A percentile compares a stretch with the other conserved stretches of the same genome.
Conservation (phyloP, 345 rosid species). For the Cardamine occulta region DNA sequence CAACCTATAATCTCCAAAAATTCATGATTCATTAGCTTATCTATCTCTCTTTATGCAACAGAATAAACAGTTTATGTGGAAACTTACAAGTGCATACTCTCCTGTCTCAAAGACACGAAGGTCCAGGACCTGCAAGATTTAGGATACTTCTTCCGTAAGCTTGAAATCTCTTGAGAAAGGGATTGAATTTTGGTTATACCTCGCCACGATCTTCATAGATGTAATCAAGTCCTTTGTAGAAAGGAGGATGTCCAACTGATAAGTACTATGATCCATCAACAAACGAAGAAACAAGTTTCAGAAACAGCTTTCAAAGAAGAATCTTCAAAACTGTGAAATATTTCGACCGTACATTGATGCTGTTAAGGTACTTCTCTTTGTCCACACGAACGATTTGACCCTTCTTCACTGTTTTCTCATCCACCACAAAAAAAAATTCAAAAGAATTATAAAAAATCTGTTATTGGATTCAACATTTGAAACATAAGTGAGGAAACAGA, state of each 20-base stretch:
- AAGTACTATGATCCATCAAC: constrained; percentile 61
- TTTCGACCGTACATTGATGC: constrained; percentile 63
- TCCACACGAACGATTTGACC: constrained; percentile 98
- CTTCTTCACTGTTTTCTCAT: constrained; percentile 77
- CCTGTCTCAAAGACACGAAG: constrained; percentile 86
- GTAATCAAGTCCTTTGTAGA: constrained; percentile 92
- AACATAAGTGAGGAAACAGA: constrained; percentile 40
- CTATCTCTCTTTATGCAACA: not conserved
- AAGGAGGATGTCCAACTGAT: constrained; percentile 95
- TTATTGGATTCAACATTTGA: constrained; percentile 7
- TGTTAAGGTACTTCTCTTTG: constrained; percentile 90
- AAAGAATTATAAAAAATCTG: not conserved
- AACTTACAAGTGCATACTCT: constrained; percentile 90
- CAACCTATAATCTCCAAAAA: constrained; percentile 50
- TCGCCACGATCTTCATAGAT: constrained; percentile 95
- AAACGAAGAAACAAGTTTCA: constrained; percentile 1
- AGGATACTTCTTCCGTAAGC: not conserved
- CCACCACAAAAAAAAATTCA: not conserved
- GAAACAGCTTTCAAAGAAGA: not conserved
- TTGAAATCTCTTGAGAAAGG: not conserved
- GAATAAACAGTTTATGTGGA: not conserved
- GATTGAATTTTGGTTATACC: constrained; percentile 46
- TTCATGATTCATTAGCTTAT: not conserved
- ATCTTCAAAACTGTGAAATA: not conserved
- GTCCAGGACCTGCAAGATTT: constrained; percentile 67